phyloP scores from a whole-genome alignment of 176 grass and related monocot species.

The Typha latifolia region DNA sequence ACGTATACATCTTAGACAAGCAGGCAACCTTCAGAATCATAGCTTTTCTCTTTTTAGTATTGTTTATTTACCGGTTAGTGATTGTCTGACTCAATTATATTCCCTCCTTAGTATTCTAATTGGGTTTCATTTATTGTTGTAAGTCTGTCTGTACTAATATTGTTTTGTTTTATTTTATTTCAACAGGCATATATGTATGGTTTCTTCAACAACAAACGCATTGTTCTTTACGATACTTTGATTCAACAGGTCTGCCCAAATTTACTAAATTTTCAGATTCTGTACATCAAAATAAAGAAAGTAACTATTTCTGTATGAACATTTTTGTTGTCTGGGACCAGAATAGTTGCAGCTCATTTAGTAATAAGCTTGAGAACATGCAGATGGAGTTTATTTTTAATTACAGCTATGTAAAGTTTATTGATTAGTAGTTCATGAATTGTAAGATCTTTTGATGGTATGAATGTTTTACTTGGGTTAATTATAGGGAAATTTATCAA shows the following conservation, averaged over 20 bases:
- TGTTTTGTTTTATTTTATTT: constrained; percentile 2
- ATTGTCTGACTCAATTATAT: too few species aligned
- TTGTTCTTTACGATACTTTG: constrained; percentile 98
- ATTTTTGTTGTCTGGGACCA: too few species aligned
- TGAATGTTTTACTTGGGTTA: neutral
- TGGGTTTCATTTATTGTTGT: neutral
- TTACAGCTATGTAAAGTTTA: neutral
- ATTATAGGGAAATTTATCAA: neutral
- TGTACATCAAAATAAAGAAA: too few species aligned
- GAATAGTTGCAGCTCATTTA: neutral
- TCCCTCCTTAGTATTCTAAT: neutral
- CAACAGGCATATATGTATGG: constrained; percentile 98
- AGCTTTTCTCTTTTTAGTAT: too few species aligned
- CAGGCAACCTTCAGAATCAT: too few species aligned
- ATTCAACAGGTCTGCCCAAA: constrained; percentile 71
- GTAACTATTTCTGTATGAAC: too few species aligned
- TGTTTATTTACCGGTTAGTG: too few species aligned
- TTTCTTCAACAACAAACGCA: constrained; percentile 98
- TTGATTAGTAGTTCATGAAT: neutral
- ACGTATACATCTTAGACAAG: too few species aligned
- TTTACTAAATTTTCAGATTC: neutral
- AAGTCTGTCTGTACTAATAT: neutral
- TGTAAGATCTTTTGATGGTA: neutral
- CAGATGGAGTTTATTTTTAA: neutral
- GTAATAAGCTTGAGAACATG: neutral